Evolutionary conservation across 2,329 filamentous ascomycete species (phyloP).

Genomic region (Microdochium nivale): DNA sequence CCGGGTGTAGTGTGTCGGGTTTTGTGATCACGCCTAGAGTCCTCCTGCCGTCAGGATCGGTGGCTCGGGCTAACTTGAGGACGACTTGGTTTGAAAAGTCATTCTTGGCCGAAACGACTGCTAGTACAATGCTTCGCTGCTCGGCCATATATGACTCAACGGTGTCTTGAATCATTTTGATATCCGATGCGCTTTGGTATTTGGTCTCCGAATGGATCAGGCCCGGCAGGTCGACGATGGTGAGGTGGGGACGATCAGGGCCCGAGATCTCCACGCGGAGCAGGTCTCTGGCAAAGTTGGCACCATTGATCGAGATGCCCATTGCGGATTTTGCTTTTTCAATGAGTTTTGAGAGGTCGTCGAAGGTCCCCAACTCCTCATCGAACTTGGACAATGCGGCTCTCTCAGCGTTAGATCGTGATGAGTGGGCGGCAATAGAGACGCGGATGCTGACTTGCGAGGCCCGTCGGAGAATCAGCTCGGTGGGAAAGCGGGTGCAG

Average conservation of each 20-base stretch:
- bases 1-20: constrained; percentile 26
- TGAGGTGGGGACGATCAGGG: constrained; percentile 40
- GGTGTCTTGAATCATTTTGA: constrained; percentile 34
- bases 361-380: constrained; percentile 16
- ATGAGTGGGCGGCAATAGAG: constrained; percentile 24
- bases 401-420: constrained; percentile 15
- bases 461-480: constrained; percentile 46
- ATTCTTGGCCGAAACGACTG: constrained; percentile 46
- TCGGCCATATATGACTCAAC: constrained; percentile 48
- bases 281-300: constrained; percentile 35
- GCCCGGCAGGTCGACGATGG: constrained; percentile 51
- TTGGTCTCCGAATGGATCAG: constrained; percentile 41
- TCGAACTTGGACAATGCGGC: constrained; percentile 11
- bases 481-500: constrained; percentile 56
- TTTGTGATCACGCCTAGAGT: constrained; percentile 42
- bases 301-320: constrained; percentile 30
- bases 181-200: constrained; percentile 33
- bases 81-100: constrained; percentile 53
- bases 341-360: constrained; percentile 24
- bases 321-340: constrained; percentile 35
- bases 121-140: constrained; percentile 49
- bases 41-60: constrained; percentile 23
- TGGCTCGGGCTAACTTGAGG: constrained; percentile 33
- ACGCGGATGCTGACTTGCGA: constrained; percentile 22
- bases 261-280: constrained; percentile 39